Base-by-base conservation (phyloP, 2,329 filamentous ascomycete species). In the Amauroascus niger region DNA sequence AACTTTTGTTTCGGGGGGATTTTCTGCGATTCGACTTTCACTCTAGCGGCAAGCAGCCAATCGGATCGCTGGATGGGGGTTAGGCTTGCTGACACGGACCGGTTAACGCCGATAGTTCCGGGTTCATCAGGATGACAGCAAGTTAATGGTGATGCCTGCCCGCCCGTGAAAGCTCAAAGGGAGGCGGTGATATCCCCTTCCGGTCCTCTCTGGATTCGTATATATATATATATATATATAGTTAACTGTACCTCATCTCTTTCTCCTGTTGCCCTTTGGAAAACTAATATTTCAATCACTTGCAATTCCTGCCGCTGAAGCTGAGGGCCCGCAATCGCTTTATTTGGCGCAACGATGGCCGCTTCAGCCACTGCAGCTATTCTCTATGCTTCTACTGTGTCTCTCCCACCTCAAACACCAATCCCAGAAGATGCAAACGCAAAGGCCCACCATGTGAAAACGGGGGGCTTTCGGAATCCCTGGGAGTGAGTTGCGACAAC, bases 331-430 rank as follows among this genome's bases (percentile, higher is more conserved):
- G n/a, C 16, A 13, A 16, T 5, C 16, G 22, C n/a, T 20, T 20
- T 18, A 16, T 14, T 35, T 48, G 18, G 6, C n/a, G 20, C 32
- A 40, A 26, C 8, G 9, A 50, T 50, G 48, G 37, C 48, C 3
- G 48, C 30, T 39, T 49, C 48, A 20, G 8, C 37, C 26, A 33
- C 37, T n/a, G 65, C 68, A 6, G 66, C 67, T 8, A 62, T 70
- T 49, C 63, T 74, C 20, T 74, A 74, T 57, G 69, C 69, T 11
- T 62, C 72, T n/a, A 68, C 68, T 1, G 62, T 74, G 6, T 65
- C 70, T n/a, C 62, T 60, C 1, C 65, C 71, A 20, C 61, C 67
- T 1, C 59, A 61, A 8, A 62, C 64, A 20, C 54, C 65, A 14
- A 61, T 60, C 2, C 71, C 71, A 1, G 69, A 72, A 7, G 71